These are phyloP conservation scores for Colletotrichum sp. DNA, from an alignment of 2,329 filamentous ascomycete genomes.

Conservation along the genomic window DNA sequence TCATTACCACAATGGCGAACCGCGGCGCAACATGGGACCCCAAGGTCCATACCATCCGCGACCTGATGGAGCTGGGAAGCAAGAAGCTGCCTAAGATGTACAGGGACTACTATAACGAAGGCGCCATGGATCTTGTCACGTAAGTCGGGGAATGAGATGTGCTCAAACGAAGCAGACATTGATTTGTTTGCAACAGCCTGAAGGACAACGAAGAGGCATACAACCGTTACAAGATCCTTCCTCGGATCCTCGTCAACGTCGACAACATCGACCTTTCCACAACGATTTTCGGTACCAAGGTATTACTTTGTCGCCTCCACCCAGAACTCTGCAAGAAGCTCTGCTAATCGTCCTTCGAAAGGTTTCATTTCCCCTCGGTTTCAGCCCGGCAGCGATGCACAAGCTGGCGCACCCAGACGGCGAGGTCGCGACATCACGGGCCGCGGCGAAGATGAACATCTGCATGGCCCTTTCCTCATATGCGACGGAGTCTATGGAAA, in stretches of 20 bases:
- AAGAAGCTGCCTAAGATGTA: constrained; percentile 43
- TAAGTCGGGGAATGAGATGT: constrained; percentile 3
- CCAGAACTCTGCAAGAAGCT: fast-evolving
- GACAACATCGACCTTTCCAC: constrained; percentile 41
- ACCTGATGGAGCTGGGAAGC: constrained; percentile 43
- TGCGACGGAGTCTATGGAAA: constrained; percentile 48
- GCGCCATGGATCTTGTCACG: constrained; percentile 59
- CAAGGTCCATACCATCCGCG: constrained; percentile 25
- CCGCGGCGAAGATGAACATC: constrained; percentile 35
- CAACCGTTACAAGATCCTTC: constrained; percentile 53
- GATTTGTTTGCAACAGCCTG: constrained; percentile 26
- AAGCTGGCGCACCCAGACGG: constrained; percentile 58
- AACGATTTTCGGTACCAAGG: constrained; percentile 45
- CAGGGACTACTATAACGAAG: constrained; percentile 61
- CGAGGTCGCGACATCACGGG: constrained; percentile 55
- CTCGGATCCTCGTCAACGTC: constrained; percentile 48
- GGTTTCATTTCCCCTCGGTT: constrained; percentile 55
- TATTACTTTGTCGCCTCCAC: not conserved
- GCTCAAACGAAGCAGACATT: fast-evolving
- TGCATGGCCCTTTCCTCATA: constrained; percentile 54
- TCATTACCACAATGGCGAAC: constrained; percentile 1
- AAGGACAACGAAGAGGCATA: constrained; percentile 59
- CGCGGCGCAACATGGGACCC: constrained; percentile 14
- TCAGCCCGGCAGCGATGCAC: constrained; percentile 61
- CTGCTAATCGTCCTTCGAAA: not conserved